A percentile compares a stretch with the other conserved stretches of the same genome.
phyloP scores from a whole-genome alignment of 305 asterid genomes.

The Petunia hybrid region DNA sequence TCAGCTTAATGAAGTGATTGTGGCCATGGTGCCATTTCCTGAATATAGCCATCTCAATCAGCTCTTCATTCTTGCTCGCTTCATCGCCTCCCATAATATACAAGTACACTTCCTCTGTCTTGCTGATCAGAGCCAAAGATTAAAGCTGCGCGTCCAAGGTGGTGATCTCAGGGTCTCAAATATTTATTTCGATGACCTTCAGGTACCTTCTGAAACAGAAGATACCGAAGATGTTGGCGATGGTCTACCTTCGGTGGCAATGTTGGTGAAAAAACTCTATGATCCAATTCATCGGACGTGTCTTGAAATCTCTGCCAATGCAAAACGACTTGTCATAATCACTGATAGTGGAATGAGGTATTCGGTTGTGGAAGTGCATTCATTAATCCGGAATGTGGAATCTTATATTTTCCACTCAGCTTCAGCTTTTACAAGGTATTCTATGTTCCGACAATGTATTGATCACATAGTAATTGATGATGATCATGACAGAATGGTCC shows the following conservation, averaged over 20 bases:
- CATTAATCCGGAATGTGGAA: neutral
- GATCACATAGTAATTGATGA: neutral
- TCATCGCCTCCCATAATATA: slow-evolving; percentile 5
- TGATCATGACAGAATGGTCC: neutral
- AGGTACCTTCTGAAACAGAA: neutral
- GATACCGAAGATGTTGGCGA: neutral
- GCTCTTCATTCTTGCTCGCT: neutral
- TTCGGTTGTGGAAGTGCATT: neutral
- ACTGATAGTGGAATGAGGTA: neutral
- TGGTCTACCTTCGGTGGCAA: neutral
- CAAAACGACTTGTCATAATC: neutral
- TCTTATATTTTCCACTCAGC: neutral
- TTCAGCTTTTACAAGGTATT: neutral
- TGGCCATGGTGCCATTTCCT: slow-evolving; percentile 21
- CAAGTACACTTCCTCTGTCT: slow-evolving; percentile 2
- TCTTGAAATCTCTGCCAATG: neutral
- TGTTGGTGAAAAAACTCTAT: neutral
- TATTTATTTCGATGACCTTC: slow-evolving; percentile 24
- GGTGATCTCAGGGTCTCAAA: neutral
- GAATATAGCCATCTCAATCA: slow-evolving; percentile 19
- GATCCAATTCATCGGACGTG: neutral
- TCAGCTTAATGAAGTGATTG: slow-evolving; percentile 20
- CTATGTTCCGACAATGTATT: neutral
- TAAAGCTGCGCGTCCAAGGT: neutral
- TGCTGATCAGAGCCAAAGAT: slow-evolving; percentile 15